Base-by-base conservation (phyloP, 2,329 filamentous ascomycete species). In the Colletotrichum chlorophyti region DNA sequence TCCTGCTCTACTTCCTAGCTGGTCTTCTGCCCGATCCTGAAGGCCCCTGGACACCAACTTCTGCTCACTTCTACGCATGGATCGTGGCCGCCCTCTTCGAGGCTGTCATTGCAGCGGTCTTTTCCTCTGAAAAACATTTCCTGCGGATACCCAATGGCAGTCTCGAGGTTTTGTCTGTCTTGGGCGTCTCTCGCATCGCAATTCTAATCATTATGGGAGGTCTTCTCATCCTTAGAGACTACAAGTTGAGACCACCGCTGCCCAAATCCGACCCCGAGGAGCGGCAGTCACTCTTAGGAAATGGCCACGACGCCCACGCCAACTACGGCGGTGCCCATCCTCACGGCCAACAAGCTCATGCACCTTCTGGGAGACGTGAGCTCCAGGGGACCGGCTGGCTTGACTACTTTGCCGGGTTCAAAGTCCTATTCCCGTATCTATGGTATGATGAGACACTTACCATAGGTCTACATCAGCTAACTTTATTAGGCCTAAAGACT, bases 401-500 rank as follows among this genome's bases (percentile, higher is more conserved):
- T 9, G 76, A 79, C 60, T 80, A 80, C 58, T 70, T 80, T 60
- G 70, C 75, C 11, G 78, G 78, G 1, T 80, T 79, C 61, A 64
- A 70, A 12, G 70, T 77, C 9, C 67, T 80, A 6, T 79, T 80
- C 27, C 77, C 78, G 2, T 80, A 78, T 38, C 66, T 80, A 2
- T 80, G 78, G 77, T 74, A 65, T 15, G 37, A 5, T 64, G 53
- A 15, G 19, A 4, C 21, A 19, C 3, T 15, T 10, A 4, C 32
- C 15, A 6, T 14, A 2, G n/a, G 11, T 4, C 17, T 21, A 4
- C 9, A 3, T 7, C n/a, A 19, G 42, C 58, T 69, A 49, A 66
- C 46, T 2, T 15, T 26, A 6, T 15, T 12, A 78, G 74, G 74
- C 78, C 78, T 11, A 74, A 77, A 17, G 71, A 78, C 49, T 77